phyloP scores from a whole-genome alignment of 495 filamentous ascomycete species.

The Penicillium bovifimosum region DNA sequence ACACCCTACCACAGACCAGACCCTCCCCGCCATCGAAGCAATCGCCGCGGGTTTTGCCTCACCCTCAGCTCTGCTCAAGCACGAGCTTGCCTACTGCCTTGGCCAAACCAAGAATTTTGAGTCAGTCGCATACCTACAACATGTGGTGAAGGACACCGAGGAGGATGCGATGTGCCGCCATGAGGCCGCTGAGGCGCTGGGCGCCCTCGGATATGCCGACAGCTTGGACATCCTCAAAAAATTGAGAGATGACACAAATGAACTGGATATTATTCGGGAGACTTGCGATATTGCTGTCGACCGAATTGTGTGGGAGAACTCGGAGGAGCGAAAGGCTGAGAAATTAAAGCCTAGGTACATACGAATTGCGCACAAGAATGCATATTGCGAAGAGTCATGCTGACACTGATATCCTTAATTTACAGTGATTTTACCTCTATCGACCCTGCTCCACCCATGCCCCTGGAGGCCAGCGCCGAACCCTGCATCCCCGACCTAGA shows the following conservation, averaged over 20 bases:
- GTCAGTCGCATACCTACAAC: constrained; percentile 65
- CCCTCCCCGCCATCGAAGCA: constrained; percentile 75
- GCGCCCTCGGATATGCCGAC: constrained; percentile 69
- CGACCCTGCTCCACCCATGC: constrained; percentile 87
- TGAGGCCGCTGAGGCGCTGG: constrained; percentile 93
- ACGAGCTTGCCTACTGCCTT: constrained; percentile 95
- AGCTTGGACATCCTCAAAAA: constrained; percentile 67
- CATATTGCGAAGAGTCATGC: background rate
- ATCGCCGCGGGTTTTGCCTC: constrained; percentile 86
- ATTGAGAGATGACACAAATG: constrained; percentile 63
- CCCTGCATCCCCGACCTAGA: constrained; percentile 70
- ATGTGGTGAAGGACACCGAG: constrained; percentile 66
- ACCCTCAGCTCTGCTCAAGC: constrained; percentile 80
- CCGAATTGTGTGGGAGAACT: constrained; percentile 88
- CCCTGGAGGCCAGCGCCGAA: constrained; percentile 46
- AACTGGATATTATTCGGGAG: constrained; percentile 77
- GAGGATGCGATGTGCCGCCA: constrained; percentile 96
- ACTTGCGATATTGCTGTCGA: constrained; percentile 96
- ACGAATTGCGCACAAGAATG: constrained; percentile 12
- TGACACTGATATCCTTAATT: constrained; percentile 9
- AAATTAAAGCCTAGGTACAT: constrained; percentile 77
- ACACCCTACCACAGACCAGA: constrained; percentile 54
- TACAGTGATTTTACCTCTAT: constrained; percentile 88
- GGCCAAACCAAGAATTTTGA: constrained; percentile 78
- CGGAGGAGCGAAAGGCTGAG: constrained; percentile 63